phyloP scores from a whole-genome alignment of 2,329 filamentous ascomycete genomes.

The Metarhizium humberi region DNA sequence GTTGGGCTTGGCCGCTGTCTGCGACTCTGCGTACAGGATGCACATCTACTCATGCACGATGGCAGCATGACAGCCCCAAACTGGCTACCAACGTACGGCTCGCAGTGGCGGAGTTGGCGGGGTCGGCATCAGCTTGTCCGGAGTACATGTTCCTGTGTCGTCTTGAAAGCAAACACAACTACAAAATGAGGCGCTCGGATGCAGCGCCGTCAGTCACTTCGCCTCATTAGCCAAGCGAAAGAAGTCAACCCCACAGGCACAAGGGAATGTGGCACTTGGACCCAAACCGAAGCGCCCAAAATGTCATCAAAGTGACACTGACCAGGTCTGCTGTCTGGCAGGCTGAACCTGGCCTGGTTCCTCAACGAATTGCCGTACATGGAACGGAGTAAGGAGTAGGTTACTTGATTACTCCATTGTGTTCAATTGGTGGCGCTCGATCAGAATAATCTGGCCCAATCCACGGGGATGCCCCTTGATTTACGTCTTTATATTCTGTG shows the following conservation, averaged over 20 bases:
- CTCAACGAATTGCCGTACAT: too few relatives aligned
- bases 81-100: background rate
- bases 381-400: too few relatives aligned
- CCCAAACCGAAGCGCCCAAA: background rate
- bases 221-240: conserved; percentile 3
- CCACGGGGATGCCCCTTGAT: background rate
- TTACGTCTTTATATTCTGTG: background rate
- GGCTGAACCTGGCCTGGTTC: too few relatives aligned
- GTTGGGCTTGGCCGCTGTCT: background rate
- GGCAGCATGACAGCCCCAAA: background rate
- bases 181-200: background rate
- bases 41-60: too few relatives aligned
- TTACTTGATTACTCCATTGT: too few relatives aligned
- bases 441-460: background rate
- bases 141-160: background rate
- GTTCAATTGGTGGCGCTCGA: too few relatives aligned
- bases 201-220: background rate
- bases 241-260: conserved; percentile 1
- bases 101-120: too few relatives aligned
- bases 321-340: too few relatives aligned
- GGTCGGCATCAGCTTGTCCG: background rate
- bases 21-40: too few relatives aligned
- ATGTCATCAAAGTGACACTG: too few relatives aligned
- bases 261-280: background rate
- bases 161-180: background rate